Percentiles rank a stretch among this genome's conserved stretches.
Evolutionary conservation across 257 asterid species (phyloP).

Genomic region (Agastache rugosa): DNA sequence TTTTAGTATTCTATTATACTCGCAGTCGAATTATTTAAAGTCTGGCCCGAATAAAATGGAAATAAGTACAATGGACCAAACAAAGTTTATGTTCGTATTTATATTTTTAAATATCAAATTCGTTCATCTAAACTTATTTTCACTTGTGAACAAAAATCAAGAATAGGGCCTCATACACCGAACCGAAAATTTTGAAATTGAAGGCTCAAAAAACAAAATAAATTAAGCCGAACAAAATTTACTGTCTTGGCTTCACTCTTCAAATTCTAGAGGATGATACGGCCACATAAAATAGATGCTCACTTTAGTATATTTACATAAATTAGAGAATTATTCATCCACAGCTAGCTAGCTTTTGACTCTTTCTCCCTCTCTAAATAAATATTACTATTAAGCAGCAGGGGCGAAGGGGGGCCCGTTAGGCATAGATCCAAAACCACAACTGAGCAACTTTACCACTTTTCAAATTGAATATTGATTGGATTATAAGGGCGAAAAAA

Average conservation of each 20-base stretch:
- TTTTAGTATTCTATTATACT: no score
- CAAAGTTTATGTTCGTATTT: background rate
- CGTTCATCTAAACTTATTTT: background rate
- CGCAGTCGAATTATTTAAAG: no score
- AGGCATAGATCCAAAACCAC: conserved; percentile 27
- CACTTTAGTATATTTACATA: no score
- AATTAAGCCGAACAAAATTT: no score
- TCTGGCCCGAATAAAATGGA: background rate
- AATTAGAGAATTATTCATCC: no score
- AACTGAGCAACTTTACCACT: conserved; percentile 17
- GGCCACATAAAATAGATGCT: no score
- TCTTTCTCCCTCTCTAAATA: background rate
- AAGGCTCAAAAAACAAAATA: background rate
- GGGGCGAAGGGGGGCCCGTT: background rate
- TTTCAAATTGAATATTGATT: conserved; percentile 36
- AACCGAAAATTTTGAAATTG: background rate
- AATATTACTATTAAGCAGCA: background rate
- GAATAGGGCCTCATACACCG: background rate
- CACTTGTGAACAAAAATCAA: no score
- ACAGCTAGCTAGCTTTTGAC: no score
- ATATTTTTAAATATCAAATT: no score
- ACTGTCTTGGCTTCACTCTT: background rate
- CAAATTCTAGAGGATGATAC: background rate
- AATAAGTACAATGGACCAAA: background rate
- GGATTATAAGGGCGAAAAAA: conserved; percentile 4